Percentiles rank a stretch among this genome's conserved stretches.
phyloP scores from a whole-genome alignment of 306 rosid species.

The Alnus glutinosa region DNA sequence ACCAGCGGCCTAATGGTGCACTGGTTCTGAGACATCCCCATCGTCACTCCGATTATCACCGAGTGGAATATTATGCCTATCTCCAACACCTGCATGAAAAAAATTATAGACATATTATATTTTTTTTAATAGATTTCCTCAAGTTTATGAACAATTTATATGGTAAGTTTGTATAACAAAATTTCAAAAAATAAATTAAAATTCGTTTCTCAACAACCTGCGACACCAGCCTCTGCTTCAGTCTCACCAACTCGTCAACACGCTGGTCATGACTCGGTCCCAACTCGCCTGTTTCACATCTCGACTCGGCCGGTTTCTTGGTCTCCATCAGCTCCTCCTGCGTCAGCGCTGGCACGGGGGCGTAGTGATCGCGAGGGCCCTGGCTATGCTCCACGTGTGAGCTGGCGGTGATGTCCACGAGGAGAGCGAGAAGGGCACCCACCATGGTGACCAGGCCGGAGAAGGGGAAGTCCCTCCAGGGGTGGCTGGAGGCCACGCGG shows the following conservation, averaged over 20 bases:
- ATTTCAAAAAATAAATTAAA: too few species aligned
- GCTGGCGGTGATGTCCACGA: conserved; percentile 76
- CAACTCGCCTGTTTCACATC: conserved; percentile 19
- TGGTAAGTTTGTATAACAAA: too few species aligned
- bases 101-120: too few species aligned
- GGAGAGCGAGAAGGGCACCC: conserved; percentile 62
- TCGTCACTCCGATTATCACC: conserved; percentile 80
- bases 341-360: conserved; percentile 48
- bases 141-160: too few species aligned
- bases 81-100: conserved; percentile 61
- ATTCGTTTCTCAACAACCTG: conserved; percentile 60
- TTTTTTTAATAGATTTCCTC: too few species aligned
- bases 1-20: conserved; percentile 89
- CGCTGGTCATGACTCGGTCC: conserved; percentile 14
- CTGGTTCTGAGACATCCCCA: conserved; percentile 97
- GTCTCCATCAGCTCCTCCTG: conserved; percentile 25
- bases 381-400: conserved; percentile 63
- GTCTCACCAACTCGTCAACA: conserved; percentile 35
- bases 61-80: conserved; percentile 95
- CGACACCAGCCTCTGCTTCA: conserved; percentile 85
- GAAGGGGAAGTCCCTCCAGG: conserved; percentile 91
- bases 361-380: background rate
- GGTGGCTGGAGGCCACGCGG: conserved; percentile 74
- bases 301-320: conserved; percentile 29
- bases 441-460: conserved; percentile 74